These are phyloP conservation scores for Tribonema minus DNA, from an alignment of 108 stramenopile genomes.

Conservation along the genomic window DNA sequence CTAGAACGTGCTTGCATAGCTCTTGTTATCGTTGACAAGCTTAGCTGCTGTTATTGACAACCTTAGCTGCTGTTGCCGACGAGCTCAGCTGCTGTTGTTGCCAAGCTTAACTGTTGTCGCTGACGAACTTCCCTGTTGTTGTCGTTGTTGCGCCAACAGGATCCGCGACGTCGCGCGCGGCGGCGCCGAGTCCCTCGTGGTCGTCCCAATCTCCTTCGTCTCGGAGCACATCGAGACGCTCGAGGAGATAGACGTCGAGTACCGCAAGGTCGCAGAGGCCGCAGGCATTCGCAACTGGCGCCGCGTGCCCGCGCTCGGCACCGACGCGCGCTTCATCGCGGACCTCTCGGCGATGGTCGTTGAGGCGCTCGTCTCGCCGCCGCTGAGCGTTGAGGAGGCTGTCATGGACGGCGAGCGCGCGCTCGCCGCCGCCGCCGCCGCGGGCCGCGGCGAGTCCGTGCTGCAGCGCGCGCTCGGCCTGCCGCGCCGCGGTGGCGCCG, in stretches of 20 bases:
- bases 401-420: not conserved
- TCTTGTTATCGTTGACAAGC: too few relatives aligned
- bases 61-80: too few relatives aligned
- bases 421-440: not conserved
- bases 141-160: too few relatives aligned
- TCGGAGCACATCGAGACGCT: constrained; percentile 99
- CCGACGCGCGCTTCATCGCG: constrained; percentile 77
- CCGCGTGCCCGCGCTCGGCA: constrained; percentile 86
- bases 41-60: too few relatives aligned
- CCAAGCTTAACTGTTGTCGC: too few relatives aligned
- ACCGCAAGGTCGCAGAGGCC: constrained; percentile 90
- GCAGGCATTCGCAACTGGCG: constrained; percentile 58
- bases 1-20: too few relatives aligned
- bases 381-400: constrained; percentile 44
- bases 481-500: not conserved
- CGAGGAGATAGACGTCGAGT: constrained; percentile 99
- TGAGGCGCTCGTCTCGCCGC: constrained; percentile 58
- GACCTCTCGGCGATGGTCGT: constrained; percentile 95
- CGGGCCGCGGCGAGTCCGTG: not conserved
- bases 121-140: too few relatives aligned
- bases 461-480: too few relatives aligned
- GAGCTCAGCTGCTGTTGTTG: too few relatives aligned
- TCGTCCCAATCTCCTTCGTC: constrained; percentile 96
- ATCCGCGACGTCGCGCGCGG: constrained; percentile 75
- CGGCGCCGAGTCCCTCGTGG: constrained; percentile 88